phyloP scores from a whole-genome alignment of 2,329 filamentous ascomycete genomes.

The Talaromyces marneffei region DNA sequence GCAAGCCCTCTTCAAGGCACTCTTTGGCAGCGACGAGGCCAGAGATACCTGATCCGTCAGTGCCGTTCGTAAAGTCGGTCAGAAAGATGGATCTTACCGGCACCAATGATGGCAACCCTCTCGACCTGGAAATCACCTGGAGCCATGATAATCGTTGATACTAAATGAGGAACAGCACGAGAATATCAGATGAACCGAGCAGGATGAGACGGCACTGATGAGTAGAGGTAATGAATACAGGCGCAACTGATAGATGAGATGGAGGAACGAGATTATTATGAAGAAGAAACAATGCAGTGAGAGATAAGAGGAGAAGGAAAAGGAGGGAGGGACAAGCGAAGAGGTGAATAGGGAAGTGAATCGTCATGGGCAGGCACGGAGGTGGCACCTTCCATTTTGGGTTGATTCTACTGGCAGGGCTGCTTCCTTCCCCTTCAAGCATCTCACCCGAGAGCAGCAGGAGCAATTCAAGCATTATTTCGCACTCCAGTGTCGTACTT shows the following conservation, averaged over 20 bases:
- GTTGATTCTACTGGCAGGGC: background rate
- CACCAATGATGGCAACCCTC: slow-evolving; percentile 20
- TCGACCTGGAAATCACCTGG: background rate
- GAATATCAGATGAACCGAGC: background rate
- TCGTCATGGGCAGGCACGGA: background rate
- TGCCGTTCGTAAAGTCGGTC: background rate
- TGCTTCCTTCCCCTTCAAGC: background rate
- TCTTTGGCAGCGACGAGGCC: slow-evolving; percentile 36
- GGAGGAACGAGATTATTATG: background rate
- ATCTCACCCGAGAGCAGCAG: background rate
- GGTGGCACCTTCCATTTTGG: background rate
- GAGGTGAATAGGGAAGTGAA: background rate
- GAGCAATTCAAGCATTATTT: background rate
- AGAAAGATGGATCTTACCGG: slow-evolving; percentile 13
- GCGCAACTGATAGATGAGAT: background rate
- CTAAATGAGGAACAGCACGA: background rate
- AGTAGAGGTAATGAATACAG: background rate
- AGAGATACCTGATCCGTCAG: slow-evolving; percentile 24
- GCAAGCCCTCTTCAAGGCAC: slow-evolving; percentile 33
- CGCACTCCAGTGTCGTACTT: background rate
- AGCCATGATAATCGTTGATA: background rate
- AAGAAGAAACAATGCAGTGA: background rate
- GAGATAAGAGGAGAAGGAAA: background rate
- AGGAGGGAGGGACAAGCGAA: background rate
- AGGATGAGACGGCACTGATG: background rate